These are phyloP conservation scores for Citrus inodora DNA, from an alignment of 345 rosid genomes.

Conservation along the genomic window DNA sequence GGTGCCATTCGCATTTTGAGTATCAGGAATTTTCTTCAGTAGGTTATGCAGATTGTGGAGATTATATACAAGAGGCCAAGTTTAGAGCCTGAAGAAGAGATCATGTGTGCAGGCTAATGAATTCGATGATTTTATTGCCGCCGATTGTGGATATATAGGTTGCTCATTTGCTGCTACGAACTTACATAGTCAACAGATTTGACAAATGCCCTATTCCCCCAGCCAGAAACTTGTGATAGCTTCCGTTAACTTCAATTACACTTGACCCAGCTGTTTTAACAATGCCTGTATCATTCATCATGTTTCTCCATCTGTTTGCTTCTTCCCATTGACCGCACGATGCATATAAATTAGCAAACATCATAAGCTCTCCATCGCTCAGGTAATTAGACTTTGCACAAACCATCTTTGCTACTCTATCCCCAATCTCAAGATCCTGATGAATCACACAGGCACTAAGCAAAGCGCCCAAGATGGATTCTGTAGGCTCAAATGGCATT, in stretches of 20 bases:
- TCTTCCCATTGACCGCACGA: slow-evolving; percentile 25
- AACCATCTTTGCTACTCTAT: slow-evolving; percentile 6
- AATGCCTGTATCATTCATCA: slow-evolving; percentile 24
- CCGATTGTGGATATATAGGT: neutral
- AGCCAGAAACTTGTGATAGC: slow-evolving; percentile 15
- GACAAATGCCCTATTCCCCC: neutral
- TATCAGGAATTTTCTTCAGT: neutral
- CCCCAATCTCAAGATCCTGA: slow-evolving; percentile 22
- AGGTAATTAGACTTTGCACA: slow-evolving; percentile 2
- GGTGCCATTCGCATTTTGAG: neutral
- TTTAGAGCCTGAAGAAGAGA: neutral
- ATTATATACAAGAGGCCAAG: neutral
- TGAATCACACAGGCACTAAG: slow-evolving; percentile 30
- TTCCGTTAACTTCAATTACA: slow-evolving; percentile 19
- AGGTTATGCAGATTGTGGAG: neutral
- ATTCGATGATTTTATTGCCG: neutral
- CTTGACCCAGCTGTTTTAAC: slow-evolving; percentile 20
- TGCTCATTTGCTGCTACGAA: neutral
- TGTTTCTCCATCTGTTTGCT: slow-evolving; percentile 14
- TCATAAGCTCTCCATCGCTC: slow-evolving; percentile 30
- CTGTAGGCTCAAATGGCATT: slow-evolving; percentile 25
- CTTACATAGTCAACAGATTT: neutral
- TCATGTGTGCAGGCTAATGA: neutral
- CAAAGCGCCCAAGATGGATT: slow-evolving; percentile 25
- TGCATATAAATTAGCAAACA: slow-evolving; percentile 24